Evolutionary conservation across 2,329 filamentous ascomycete genomes (phyloP).

Genomic region (Aspergillus transmontanensis): DNA sequence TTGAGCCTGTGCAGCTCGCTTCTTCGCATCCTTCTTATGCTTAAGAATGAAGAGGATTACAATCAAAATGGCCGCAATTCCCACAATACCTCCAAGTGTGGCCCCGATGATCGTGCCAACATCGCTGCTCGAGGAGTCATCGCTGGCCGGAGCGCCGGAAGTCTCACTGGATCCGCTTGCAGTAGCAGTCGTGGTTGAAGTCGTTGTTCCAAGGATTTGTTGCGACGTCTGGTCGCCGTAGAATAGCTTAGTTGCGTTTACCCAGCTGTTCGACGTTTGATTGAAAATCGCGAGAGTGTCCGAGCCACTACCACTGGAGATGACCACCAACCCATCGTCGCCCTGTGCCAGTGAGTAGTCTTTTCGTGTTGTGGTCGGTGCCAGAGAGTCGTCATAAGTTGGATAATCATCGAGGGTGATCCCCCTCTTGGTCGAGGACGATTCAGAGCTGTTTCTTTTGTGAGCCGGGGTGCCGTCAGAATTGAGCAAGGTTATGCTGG

Average conservation of each 20-base stretch:
- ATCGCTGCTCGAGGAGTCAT: slow-evolving; percentile 30
- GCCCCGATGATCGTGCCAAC: slow-evolving; percentile 72
- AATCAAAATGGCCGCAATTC: slow-evolving; percentile 70
- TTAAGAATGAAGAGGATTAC: slow-evolving; percentile 70
- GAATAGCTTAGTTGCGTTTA: slow-evolving; percentile 69
- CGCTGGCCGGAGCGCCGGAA: slow-evolving; percentile 36
- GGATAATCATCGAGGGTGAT: slow-evolving; percentile 71
- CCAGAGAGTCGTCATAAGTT: slow-evolving; percentile 73
- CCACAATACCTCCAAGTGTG: slow-evolving; percentile 78
- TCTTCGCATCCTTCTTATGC: slow-evolving; percentile 57
- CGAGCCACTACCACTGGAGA: slow-evolving; percentile 72
- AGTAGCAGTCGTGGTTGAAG: slow-evolving; percentile 32
- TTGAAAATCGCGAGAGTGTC: slow-evolving; percentile 78
- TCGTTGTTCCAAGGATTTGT: slow-evolving; percentile 30
- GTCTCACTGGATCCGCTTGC: slow-evolving; percentile 32
- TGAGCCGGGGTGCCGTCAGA: slow-evolving; percentile 56
- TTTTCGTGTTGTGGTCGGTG: slow-evolving; percentile 65
- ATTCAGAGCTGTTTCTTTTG: slow-evolving; percentile 52
- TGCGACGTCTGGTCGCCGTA: slow-evolving; percentile 48
- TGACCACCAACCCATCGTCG: slow-evolving; percentile 66
- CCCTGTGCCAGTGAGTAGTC: slow-evolving; percentile 73
- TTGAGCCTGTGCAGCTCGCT: slow-evolving; percentile 52
- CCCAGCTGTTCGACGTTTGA: slow-evolving; percentile 73
- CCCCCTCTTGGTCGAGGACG: slow-evolving; percentile 51
- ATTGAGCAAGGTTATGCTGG: slow-evolving; percentile 67